Base-by-base conservation (phyloP, 2,329 filamentous ascomycete species). In the Dryadomyces quercus-mongolicae region DNA sequence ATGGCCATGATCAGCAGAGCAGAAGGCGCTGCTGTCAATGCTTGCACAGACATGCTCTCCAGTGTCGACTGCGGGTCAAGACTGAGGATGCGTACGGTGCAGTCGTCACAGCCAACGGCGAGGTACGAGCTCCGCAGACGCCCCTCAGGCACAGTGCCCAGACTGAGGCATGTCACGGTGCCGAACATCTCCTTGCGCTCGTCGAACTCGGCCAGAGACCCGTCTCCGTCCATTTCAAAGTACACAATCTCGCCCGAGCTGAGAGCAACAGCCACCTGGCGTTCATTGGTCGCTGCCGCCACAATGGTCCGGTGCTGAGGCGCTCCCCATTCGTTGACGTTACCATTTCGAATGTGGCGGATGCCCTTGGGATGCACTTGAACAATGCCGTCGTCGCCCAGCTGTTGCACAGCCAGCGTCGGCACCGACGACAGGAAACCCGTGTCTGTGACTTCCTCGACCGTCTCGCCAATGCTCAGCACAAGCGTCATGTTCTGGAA, bases 321-420 rank as follows among this genome's bases (percentile, higher is more conserved):
- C 5, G 88, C 86, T 15, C 87, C 83, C 93, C 93, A 98, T 65
- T 97, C 91, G 60, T 94, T 95, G 20, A 95, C 80, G 22, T 84
- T 80, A 15, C 86, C 87, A 56, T 77, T 72, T 48, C 86, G 81
- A 55, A 98, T 92, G 63, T 96, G 91, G 50, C 91, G 82, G 57
- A 98, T 95, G 54, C 93, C 93, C 64, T 91, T 91, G n/a, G 92
- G 90, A 63, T 98, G 91, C 6, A 98, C 88, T 66, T 98, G 93
- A 18, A 98, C 83, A 44, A 97, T 75, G 25, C 90, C 88, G 65
- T 95, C 88, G 55, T 96, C 90, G 45, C 93, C 94, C 51, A 98
- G 84, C 62, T 96, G 88, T 64, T 96, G 92, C 5, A 95, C 89
- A 7, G 91, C 91, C 16, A 98, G 74, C 0, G 94, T 98, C 2